Base-by-base conservation (phyloP, 345 rosid species). In the Linum usitatissimum region DNA sequence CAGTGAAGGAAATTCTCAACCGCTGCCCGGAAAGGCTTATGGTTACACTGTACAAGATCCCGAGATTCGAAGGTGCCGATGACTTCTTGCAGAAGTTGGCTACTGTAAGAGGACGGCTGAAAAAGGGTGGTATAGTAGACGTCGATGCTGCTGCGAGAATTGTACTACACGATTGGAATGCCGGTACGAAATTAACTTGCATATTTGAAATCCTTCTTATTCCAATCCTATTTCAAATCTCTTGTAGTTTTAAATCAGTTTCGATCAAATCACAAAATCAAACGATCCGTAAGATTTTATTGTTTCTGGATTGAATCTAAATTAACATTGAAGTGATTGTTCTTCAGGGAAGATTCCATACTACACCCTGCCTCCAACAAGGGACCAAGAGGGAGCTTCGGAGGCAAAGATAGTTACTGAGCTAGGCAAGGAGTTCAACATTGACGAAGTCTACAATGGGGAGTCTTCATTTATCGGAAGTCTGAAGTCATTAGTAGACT, bases 91-190 rank as follows among this genome's bases (percentile, higher is more conserved):
- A 84, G 66, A 90, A 87, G 73, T 84, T 93, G 6, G 97, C 97
- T 60, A 78, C 84, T 18, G 88, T 87, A 1, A 84, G 97, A 73
- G 99, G 99, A 36, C 86, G 81, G 80, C 96, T 93, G 12, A 93
- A 87, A 69, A 93, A 93, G 80, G 99, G 99, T 71, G 97, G 99
- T 69, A 63, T 87, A 60, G 86, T 86, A 62, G 96, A 93, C 71
- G 86, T 81, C 54, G 92, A 90, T 9, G 86, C 97, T 63, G 82
- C 95, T 58, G 96, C 99, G 10, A 86, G 87, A 75, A 83, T 90
- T 63, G 82, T 90, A 69, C 79, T 93, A 76, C 97, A 81, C 60
- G 95, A 90, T 77, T 90, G 95, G 97, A 90, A 86, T 71, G 86
- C 85, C 65, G 97, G 95, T 87, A 77, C 39, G n/a, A n/a, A n/a